Evolutionary conservation across 2,329 filamentous ascomycete genomes (phyloP), one percentile per base, ranked within the genome.

Genomic region (Macrophomina phaseolina): DNA sequence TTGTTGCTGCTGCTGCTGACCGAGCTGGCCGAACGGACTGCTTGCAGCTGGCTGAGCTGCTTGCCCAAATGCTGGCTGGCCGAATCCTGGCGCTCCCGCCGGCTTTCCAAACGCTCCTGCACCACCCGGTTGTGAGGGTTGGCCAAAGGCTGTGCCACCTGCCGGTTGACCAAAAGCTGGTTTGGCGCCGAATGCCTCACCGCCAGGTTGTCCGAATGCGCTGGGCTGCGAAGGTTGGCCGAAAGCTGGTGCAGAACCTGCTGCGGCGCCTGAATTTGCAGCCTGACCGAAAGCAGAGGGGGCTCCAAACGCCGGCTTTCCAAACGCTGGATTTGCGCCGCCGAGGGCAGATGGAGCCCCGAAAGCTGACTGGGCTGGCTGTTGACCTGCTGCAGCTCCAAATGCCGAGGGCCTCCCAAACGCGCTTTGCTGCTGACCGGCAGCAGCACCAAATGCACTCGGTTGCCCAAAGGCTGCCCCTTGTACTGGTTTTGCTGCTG

Each of bases 141-240:
- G 72, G 45, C 70, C 73, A 69, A 74, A 78, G 28, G 70, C 69
- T 69, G 68, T 66, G n/a, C 69, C 67, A 18, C 70, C 73, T 3
- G 77, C 74, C 4, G 75, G 71, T 65, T 77, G 77, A 2, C 76
- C 76, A 34, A 80, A 75, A 40, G 73, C 71, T 53, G 72, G 66
- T 38, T 61, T 61, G 23, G 53, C 42, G 14, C 48, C 63, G 30
- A 66, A 52, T 6, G 69, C 72, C 55, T 81, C 76, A 40, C 76
- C 74, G 66, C 56, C 61, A 46, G 68, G 61, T 42, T 69, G 68
- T n/a, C 69, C 69, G 28, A 71, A 68, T 4, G 69, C 45, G 46
- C 67, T 40, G 16, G 58, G 42, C 38, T 66, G 65, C 6, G 69
- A 66, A 11, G 68, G 67, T 42, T 75, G 72, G 7, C 73, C 72